Base-by-base conservation (phyloP, 371 early-diverging fungal species). In the Apophysomyces elegans region DNA sequence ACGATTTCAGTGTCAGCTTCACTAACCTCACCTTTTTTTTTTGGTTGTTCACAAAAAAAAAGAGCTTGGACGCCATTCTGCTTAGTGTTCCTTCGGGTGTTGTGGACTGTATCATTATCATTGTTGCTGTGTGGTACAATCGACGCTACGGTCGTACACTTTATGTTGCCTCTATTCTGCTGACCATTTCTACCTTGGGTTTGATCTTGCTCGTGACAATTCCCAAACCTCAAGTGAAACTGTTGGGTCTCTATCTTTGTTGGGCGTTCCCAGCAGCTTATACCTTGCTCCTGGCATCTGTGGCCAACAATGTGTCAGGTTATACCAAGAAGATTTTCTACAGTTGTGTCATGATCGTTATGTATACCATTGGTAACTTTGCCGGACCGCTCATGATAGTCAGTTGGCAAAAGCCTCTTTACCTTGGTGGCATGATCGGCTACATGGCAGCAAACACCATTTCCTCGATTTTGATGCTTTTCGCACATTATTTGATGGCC, bases 71-170 rank as follows among this genome's bases (percentile, higher is more conserved):
- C 45, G 70, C 81, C 12, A 71, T 81, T 58, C 71, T 81, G 38
- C 65, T 81, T 21, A 68, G 69, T 12, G 69, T 81, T 37, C 81
- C 81, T 16, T 73, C 72, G 7, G 79, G 79, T 61, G 69, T 71
- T 7, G 64, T 62, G 37, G 70, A 70, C 56, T 70, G 68, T 60
- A 59, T 81, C 13, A 71, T 63, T 26, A 76, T 81, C 57, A 63
- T 65, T 47, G 37, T 70, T 50, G 78, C 71, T n/a, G 64, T 76
- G 32, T 78, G 73, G 72, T 63, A 63, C 37, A 78, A 76, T 45
- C 72, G 72, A 35, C 67, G 64, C 7, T 76, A 73, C 43, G 77
- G 77, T 59, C 65, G 78, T 16, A 76, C 75, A 41, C 63, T 78
- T 16, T 70, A 74, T 50, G n/a, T 67, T 8, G 71, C 70, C 18